phyloP scores from a whole-genome alignment of 768 basidiomycete species.

The Gymnopilus junonius region DNA sequence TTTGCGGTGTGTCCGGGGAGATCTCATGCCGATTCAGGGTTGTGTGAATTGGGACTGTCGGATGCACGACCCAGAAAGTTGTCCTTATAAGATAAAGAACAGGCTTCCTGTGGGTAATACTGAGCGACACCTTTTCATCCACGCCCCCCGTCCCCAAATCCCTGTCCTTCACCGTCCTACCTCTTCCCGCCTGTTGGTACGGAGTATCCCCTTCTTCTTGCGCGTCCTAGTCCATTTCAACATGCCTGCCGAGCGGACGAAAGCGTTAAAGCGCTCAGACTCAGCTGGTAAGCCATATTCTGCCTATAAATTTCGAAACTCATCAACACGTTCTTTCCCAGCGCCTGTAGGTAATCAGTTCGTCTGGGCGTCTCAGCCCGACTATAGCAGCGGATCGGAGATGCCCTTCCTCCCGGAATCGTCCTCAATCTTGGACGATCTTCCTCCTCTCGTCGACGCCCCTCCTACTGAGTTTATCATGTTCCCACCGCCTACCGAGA shows the following conservation, averaged over 20 bases:
- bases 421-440: slow-evolving; percentile 27
- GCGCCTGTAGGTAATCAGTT: slow-evolving; percentile 32
- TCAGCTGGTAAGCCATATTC: slow-evolving; percentile 25
- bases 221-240: background rate
- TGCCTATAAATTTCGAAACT: background rate
- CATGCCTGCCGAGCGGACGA: slow-evolving; percentile 40
- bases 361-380: slow-evolving; percentile 34
- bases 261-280: slow-evolving; percentile 27
- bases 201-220: background rate
- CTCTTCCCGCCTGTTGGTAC: slow-evolving; percentile 10
- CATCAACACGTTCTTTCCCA: slow-evolving; percentile 19
- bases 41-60: slow-evolving; percentile 24
- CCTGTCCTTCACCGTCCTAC: slow-evolving; percentile 12
- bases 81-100: slow-evolving; percentile 30
- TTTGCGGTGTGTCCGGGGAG: slow-evolving; percentile 24
- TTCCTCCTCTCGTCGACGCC: slow-evolving; percentile 35
- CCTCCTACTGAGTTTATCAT: slow-evolving; percentile 39
- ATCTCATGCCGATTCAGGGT: slow-evolving; percentile 36
- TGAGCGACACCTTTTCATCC: slow-evolving; percentile 29
- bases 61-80: slow-evolving; percentile 20
- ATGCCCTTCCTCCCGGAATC: slow-evolving; percentile 26
- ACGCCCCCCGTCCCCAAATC: slow-evolving; percentile 23
- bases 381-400: slow-evolving; percentile 24
- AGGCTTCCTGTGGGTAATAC: slow-evolving; percentile 38
- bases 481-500: slow-evolving; percentile 10